Evolutionary conservation across 1,139 yeast species (phyloP).

Genomic region (Yamadazyma epiphylla): DNA sequence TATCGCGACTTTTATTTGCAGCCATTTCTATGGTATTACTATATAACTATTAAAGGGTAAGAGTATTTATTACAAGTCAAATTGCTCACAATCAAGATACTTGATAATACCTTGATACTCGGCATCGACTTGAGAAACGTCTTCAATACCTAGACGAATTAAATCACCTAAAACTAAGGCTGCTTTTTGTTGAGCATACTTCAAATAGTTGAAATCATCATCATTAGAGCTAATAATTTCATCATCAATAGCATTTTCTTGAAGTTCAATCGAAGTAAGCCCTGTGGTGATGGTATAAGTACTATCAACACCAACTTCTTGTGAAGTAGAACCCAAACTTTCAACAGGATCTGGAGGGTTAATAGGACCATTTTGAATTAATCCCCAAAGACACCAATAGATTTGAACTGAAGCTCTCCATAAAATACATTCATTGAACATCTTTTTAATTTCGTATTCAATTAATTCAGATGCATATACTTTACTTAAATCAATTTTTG

Average conservation of each 20-base stretch:
- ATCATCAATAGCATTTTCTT: slow-evolving; percentile 21
- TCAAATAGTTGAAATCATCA: slow-evolving; percentile 76
- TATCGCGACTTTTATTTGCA: not conserved
- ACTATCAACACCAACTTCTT: slow-evolving; percentile 33
- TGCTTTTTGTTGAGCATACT: slow-evolving; percentile 73
- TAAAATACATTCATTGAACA: slow-evolving; percentile 60
- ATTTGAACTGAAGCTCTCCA: slow-evolving; percentile 85
- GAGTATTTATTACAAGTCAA: not conserved
- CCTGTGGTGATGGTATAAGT: slow-evolving; percentile 39
- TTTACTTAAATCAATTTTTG: slow-evolving; percentile 13
- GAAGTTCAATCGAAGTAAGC: slow-evolving; percentile 24
- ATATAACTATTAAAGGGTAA: too few relatives aligned
- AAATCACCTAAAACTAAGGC: slow-evolving; percentile 74
- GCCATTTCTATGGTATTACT: not conserved
- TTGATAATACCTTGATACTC: slow-evolving; percentile 27
- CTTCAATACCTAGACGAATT: slow-evolving; percentile 54
- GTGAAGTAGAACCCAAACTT: slow-evolving; percentile 10
- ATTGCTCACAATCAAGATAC: slow-evolving; percentile 31
- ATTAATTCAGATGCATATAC: slow-evolving; percentile 23
- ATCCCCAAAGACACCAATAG: slow-evolving; percentile 91
- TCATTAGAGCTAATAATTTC: slow-evolving; percentile 43
- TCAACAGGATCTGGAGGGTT: slow-evolving; percentile 12
- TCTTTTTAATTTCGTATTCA: slow-evolving; percentile 52
- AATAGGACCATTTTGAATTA: slow-evolving; percentile 64
- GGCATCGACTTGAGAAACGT: slow-evolving; percentile 27